Conservation (phyloP, 1,139 yeast genomes). For the Groenewaldozyma sp. region DNA sequence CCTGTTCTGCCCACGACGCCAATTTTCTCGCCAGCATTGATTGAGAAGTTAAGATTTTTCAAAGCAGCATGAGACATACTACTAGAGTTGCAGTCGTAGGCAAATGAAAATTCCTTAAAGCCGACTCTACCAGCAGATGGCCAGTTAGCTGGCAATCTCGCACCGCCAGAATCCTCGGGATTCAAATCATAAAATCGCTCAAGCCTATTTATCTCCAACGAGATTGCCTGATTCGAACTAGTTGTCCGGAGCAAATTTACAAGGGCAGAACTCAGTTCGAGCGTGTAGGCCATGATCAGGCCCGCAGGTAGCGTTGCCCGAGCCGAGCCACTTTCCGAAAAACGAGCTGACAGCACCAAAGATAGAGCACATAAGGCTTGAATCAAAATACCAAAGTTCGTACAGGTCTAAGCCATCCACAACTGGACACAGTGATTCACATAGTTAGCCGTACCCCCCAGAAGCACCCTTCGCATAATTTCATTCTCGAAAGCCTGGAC, state of each 20-base stretch:
- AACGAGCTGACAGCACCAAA: not conserved
- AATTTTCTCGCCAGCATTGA: constrained; percentile 47
- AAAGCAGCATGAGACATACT: constrained; percentile 25
- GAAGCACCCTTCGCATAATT: constrained; percentile 24
- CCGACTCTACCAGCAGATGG: constrained; percentile 48
- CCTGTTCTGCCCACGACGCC: constrained; percentile 76
- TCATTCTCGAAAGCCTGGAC: constrained; percentile 20
- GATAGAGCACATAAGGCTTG: not conserved
- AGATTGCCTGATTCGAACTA: not conserved
- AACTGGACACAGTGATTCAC: constrained; percentile 36
- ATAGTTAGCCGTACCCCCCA: constrained; percentile 50
- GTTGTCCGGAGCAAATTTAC: not conserved
- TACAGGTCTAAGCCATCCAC: constrained; percentile 43
- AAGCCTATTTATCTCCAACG: not conserved
- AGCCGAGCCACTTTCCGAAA: not conserved
- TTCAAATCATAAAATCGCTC: not conserved
- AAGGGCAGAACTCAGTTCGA: not conserved
- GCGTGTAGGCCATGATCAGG: not conserved
- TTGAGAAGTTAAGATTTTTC: constrained; percentile 38
- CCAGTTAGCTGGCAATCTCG: constrained; percentile 39
- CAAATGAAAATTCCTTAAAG: constrained; percentile 50
- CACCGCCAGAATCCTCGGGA: constrained; percentile 14
- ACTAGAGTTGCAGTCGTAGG: constrained; percentile 43
- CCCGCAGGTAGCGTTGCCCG: not conserved
- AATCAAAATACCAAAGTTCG: not conserved